Evolutionary conservation across 2,329 filamentous ascomycete genomes (phyloP), one percentile per base, ranked within the genome.

Genomic region (Ambrosiella beaveri): DNA sequence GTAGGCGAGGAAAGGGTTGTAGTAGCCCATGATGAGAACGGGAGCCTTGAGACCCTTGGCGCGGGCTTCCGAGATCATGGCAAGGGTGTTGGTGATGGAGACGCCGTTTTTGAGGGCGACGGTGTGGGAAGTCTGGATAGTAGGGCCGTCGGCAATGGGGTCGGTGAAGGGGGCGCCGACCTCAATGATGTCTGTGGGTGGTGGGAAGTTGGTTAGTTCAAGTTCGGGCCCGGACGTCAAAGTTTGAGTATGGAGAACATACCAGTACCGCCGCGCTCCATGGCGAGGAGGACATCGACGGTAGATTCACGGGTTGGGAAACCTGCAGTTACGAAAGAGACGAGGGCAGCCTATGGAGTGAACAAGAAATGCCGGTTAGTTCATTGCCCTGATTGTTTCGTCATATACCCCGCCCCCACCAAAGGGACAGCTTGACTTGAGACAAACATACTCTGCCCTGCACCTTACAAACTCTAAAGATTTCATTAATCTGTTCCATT

Each of bases 21-120:
- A 98, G 79, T 98, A 98, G 66, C 93, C 93, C 93, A 98, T 98
- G 63, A 98, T 79, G 67, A 98, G 73, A 47, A 98, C 80, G 0
- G 93, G 93, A 0, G 85, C 82, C 65, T 78, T 84, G 58, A 97
- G 75, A 47, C 93, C 93, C 62, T 78, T 79, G 64, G 78, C 77
- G 65, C 93, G 79, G 52, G 91, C 88, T 62, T 86, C 80, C 65
- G 85, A 84, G 61, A 96, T 85, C 77, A 95, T 91, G 66, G 86
- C 78, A 45, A 98, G 78, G 13, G 87, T 86, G 56, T 79, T 82
- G 63, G 79, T 75, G 62, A 95, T 85, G 9, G 85, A 95, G 63
- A 97, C 87, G 61, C 89, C 88, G 75, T 98, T 91, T 65, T 83
- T 73, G 51, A 98, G 81, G 44, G 93, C 90, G 70, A 85, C 82